Percentiles rank a stretch among this genome's conserved stretches.
Conservation (phyloP, 176 grass and related monocot genomes). For the Luzula sylvatica region DNA sequence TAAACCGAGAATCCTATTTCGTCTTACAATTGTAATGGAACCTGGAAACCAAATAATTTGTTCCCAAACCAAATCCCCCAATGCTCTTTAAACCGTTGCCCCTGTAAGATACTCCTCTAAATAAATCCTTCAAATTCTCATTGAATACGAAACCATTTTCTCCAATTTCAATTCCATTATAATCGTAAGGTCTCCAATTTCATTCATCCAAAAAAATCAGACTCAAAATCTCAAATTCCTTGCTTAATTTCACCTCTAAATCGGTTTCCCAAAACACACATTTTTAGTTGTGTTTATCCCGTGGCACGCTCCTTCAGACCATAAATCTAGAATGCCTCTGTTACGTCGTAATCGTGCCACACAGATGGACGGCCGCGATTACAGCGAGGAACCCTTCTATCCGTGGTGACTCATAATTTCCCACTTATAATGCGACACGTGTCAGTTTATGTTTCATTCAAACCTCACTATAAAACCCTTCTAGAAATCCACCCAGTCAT, state of each 20-base stretch:
- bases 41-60: too few relatives aligned
- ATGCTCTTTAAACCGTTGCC: not conserved
- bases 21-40: too few relatives aligned
- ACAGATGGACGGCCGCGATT: slow-evolving; percentile 28
- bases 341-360: not conserved
- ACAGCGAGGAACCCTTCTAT: slow-evolving; percentile 13
- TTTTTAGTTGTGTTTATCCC: too few relatives aligned
- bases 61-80: not conserved
- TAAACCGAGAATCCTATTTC: too few relatives aligned
- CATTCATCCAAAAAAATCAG: not conserved
- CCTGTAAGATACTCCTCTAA: not conserved
- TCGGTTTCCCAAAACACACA: slow-evolving; percentile 7
- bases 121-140: slow-evolving; percentile 24
- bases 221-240: not conserved
- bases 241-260: not conserved
- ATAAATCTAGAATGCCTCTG: slow-evolving; percentile 1
- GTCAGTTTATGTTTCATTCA: not conserved
- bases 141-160: not conserved
- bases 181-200: slow-evolving; percentile 2
- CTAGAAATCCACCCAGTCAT: not conserved
- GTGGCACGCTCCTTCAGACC: not conserved
- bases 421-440: slow-evolving; percentile 22
- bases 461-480: slow-evolving; percentile 2
- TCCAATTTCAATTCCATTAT: slow-evolving; percentile 7
- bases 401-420: not conserved